A percentile compares a stretch with the other conserved stretches of the same genome.
Evolutionary conservation across 2,329 filamentous ascomycete species (phyloP).

Genomic region (Aspergillus eucalypticola): DNA sequence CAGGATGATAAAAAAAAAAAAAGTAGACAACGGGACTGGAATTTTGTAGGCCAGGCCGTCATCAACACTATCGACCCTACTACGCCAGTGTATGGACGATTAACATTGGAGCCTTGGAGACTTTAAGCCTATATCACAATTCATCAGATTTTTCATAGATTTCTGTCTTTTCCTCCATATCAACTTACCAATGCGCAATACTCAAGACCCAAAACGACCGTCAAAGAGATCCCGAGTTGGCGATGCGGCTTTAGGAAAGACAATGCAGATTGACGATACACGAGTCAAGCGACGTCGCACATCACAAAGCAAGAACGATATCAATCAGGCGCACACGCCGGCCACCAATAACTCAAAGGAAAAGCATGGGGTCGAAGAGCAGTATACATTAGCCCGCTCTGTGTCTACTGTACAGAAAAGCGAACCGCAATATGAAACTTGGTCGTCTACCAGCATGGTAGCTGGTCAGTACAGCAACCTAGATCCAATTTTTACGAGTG

Average conservation of each 20-base stretch:
- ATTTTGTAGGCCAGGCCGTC: not conserved
- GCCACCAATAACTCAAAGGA: not conserved
- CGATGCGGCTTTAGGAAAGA: constrained; percentile 29
- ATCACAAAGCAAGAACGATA: constrained; percentile 22
- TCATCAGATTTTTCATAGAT: not conserved
- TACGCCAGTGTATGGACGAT: not conserved
- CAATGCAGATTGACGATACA: constrained; percentile 25
- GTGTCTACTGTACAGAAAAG: constrained; percentile 16
- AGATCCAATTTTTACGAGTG: constrained; percentile 59
- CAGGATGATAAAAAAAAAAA: constrained; percentile 2
- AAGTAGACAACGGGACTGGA: not conserved
- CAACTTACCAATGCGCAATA: constrained; percentile 20
- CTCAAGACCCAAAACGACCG: constrained; percentile 22
- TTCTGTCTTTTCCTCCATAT: not conserved
- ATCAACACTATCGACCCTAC: not conserved
- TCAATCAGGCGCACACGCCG: constrained; percentile 22
- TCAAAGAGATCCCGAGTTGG: constrained; percentile 34
- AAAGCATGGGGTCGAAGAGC: not conserved
- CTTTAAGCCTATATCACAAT: too few relatives aligned
- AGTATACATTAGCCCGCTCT: not conserved
- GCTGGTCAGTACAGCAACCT: constrained; percentile 58
- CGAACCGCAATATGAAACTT: constrained; percentile 26
- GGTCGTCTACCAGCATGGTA: constrained; percentile 52
- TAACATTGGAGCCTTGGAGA: not conserved
- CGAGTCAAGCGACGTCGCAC: constrained; percentile 34